Evolutionary conservation across 106 monocot species (phyloP).

Genomic region (Xerophyta viscosa): DNA sequence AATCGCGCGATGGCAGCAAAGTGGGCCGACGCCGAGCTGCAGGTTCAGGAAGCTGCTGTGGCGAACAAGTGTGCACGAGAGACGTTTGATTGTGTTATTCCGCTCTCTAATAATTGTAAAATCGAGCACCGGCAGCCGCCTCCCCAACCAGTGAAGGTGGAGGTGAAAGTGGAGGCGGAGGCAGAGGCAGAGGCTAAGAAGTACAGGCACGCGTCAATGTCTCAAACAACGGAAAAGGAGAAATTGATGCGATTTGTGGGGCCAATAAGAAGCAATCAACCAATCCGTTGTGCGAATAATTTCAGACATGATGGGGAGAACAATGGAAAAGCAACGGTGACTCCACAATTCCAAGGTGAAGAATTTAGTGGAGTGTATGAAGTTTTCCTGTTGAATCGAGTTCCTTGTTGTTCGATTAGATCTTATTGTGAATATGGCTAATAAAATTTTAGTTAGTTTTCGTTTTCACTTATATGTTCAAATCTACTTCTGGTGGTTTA

Average conservation of each 20-base stretch:
- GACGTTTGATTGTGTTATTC: conserved; percentile 33
- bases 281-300: background rate
- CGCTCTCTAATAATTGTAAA: conserved; percentile 16
- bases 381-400: too few species aligned
- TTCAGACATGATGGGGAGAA: background rate
- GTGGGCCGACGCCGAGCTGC: conserved; percentile 48
- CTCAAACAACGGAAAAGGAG: conserved; percentile 26
- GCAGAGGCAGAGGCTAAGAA: conserved; percentile 10
- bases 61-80: conserved; percentile 70
- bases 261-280: background rate
- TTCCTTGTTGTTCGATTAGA: background rate
- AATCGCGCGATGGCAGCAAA: conserved; percentile 18
- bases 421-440: background rate
- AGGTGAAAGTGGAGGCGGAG: background rate
- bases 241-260: conserved; percentile 34
- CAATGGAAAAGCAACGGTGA: background rate
- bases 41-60: conserved; percentile 44
- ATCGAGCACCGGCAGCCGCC: conserved; percentile 1
- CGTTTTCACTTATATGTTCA: background rate
- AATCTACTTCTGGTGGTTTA: too few species aligned
- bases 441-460: background rate
- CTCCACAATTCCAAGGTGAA: conserved; percentile 9
- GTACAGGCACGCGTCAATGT: too few species aligned
- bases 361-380: background rate
- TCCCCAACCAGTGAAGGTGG: too few species aligned